Base-by-base conservation (phyloP, 2,329 filamentous ascomycete species). In the Teratosphaeria epicoccoides region DNA sequence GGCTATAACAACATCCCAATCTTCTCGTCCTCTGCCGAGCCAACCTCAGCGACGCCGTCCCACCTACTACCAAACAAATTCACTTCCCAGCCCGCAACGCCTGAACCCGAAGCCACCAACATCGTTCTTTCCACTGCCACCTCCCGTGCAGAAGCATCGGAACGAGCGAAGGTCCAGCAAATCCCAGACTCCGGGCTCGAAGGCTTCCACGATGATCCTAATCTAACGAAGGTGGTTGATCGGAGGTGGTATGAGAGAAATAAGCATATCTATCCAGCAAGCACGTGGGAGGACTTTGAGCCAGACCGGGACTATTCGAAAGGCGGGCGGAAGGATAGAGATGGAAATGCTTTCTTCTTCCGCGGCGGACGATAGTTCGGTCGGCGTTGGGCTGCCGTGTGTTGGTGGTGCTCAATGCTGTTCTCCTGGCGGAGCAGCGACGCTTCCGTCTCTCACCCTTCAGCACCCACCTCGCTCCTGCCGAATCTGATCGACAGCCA, bases 251-350 rank as follows among this genome's bases (percentile, higher is more conserved):
- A 96, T 68, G 89, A 96, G 73, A 81, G 84, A 64, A 96, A 97
- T 68, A 98, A 97, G 71, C 93, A 98, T 69, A 97, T 98, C 52
- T 98, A 91, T 67, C 93, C 93, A 0, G 91, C 91, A 20, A 97
- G 88, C 66, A 80, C 91, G 46, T 98, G 93, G 93, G 88, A 90
- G 61, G 87, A 95, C 57, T 98, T 95, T 67, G 90, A 95, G 59
- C 85, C 89, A 0, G 87, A 88, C 55, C 87, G 86, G 69, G 87
- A 96, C 62, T 95, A 95, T 71, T 79, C 81, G 63, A 78, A 76
- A 57, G 82, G 87, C 59, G 80, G 90, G 37, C 80, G 87, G 61
- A 86, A 88, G 63, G 93, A 98, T 71, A 79, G 80, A 11, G 84
- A 88, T 51, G 93, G 93, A 11, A 98, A 98, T 70, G 82, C 87